Evolutionary conservation across 192 early-diverging fungal species (phyloP).

Genomic region (Gryganskiella cystojenkinii): DNA sequence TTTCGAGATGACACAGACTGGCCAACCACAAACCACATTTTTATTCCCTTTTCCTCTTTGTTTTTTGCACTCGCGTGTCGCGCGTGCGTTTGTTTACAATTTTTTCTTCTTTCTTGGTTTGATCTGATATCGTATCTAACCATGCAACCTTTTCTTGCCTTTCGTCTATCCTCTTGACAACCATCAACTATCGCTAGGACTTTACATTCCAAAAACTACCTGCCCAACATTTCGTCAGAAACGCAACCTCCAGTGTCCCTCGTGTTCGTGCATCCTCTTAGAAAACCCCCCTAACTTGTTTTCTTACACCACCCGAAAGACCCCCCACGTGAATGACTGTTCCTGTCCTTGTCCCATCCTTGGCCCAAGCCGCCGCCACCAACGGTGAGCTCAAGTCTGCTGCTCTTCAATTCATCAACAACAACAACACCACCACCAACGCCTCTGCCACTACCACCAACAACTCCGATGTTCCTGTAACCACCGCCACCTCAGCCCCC

Average conservation of each 20-base stretch:
- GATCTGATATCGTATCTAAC: neutral
- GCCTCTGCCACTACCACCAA: constrained; percentile 8
- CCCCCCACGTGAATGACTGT: constrained; percentile 58
- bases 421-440: constrained; percentile 12
- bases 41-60: too few relatives aligned
- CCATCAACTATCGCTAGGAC: constrained; percentile 18
- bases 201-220: constrained; percentile 53
- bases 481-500: constrained; percentile 1
- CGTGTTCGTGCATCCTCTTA: constrained; percentile 55
- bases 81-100: too few relatives aligned
- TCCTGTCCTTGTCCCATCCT: constrained; percentile 50
- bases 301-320: constrained; percentile 50
- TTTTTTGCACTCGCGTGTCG: too few relatives aligned
- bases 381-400: constrained; percentile 49
- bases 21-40: too few relatives aligned
- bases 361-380: constrained; percentile 41
- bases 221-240: constrained; percentile 58
- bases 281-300: constrained; percentile 54
- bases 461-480: constrained; percentile 6
- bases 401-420: constrained; percentile 44
- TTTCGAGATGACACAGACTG: too few relatives aligned
- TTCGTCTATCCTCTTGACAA: neutral
- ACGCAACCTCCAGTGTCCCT: constrained; percentile 52
- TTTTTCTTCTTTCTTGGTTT: neutral
- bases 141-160: neutral